phyloP scores from a whole-genome alignment of 1,284 basidiomycete species.

The Neonothopanus nambi region DNA sequence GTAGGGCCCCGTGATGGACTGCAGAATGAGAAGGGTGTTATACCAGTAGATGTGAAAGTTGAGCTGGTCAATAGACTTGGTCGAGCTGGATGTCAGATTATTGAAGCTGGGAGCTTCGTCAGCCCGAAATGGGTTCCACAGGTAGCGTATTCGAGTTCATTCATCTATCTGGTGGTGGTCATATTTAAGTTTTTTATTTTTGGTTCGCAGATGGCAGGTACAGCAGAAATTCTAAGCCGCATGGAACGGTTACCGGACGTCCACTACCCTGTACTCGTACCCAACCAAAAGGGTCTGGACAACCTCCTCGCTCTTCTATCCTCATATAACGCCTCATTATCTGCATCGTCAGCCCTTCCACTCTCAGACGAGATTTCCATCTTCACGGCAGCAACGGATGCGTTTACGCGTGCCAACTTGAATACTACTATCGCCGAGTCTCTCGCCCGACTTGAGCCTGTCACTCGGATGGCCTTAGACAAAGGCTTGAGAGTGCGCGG shows the following conservation, averaged over 20 bases:
- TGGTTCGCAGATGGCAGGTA: conserved; percentile 93
- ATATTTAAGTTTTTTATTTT: background rate
- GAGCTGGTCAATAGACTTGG: conserved; percentile 81
- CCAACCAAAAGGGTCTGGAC: conserved; percentile 80
- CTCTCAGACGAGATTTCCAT: conserved; percentile 86
- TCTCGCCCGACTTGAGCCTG: conserved; percentile 61
- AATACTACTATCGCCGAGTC: conserved; percentile 80
- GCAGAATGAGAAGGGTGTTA: conserved; percentile 84
- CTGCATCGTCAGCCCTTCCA: conserved; percentile 26
- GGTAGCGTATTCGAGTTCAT: conserved; percentile 44
- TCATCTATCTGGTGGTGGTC: background rate
- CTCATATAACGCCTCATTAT: conserved; percentile 30
- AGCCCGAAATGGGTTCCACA: conserved; percentile 94
- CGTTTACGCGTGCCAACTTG: conserved; percentile 85
- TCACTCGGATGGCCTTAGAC: conserved; percentile 61
- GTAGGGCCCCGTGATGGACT: conserved; percentile 92
- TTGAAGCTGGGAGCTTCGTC: conserved; percentile 93
- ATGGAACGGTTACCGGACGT: conserved; percentile 56
- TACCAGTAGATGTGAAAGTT: conserved; percentile 76
- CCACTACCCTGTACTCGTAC: conserved; percentile 84
- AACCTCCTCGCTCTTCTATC: conserved; percentile 59
- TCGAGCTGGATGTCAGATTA: conserved; percentile 66
- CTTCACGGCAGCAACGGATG: conserved; percentile 88
- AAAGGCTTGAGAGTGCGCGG: conserved; percentile 79
- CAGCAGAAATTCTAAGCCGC: conserved; percentile 65